phyloP scores from a whole-genome alignment of 345 rosid genomes.

The Euphorbia tirucalli region DNA sequence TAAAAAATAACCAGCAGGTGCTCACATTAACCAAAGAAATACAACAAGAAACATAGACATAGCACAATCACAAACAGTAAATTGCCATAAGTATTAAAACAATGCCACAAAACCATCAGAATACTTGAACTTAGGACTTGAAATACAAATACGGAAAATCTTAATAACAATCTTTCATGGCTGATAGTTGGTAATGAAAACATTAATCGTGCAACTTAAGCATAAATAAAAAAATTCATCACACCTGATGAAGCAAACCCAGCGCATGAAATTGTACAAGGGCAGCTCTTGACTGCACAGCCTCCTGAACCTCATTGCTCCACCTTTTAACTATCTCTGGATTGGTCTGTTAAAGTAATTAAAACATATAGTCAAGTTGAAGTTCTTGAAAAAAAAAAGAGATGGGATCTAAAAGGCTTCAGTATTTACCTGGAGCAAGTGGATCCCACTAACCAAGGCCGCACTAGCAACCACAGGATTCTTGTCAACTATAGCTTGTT shows the following conservation, averaged over 20 bases:
- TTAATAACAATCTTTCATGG: background rate
- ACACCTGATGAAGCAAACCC: slow-evolving; percentile 86
- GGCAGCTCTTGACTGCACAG: slow-evolving; percentile 94
- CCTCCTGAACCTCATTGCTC: slow-evolving; percentile 99
- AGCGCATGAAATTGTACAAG: slow-evolving; percentile 98
- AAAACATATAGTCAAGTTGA: background rate
- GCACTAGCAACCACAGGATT: slow-evolving; percentile 99
- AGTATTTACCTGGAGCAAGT: slow-evolving; percentile 73
- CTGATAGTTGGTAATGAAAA: background rate
- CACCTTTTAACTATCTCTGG: slow-evolving; percentile 81
- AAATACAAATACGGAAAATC: background rate
- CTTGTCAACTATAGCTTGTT: slow-evolving; percentile 98
- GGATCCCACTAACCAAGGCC: slow-evolving; percentile 96
- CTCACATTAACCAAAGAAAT: background rate
- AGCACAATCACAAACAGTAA: background rate
- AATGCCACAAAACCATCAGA: background rate
- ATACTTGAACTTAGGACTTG: background rate
- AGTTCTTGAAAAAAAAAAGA: background rate
- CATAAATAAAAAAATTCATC: slow-evolving; percentile 9
- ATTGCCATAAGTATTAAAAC: background rate
- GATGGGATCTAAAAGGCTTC: background rate
- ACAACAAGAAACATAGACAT: background rate
- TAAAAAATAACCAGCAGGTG: background rate
- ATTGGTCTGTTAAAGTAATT: slow-evolving; percentile 17
- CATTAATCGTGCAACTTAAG: background rate